phyloP scores from a whole-genome alignment of 768 basidiomycete genomes.

The Boletus insuetus region DNA sequence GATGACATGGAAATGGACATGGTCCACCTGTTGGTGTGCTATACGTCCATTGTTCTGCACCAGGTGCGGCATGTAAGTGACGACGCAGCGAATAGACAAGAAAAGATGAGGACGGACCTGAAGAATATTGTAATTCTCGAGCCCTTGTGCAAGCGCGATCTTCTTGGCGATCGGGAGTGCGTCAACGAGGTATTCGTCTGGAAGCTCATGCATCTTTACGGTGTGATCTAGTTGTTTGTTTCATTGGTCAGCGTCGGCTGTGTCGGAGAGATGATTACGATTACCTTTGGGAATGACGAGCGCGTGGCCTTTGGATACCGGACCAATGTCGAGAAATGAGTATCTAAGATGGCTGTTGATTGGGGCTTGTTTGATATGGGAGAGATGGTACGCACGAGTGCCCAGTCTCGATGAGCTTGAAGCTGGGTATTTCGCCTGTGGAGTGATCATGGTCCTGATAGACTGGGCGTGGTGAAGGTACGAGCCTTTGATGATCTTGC shows the following conservation, averaged over 20 bases:
- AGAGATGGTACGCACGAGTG: constrained; percentile 48
- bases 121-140: constrained; percentile 84
- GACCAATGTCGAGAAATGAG: constrained; percentile 92
- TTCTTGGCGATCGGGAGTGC: constrained; percentile 82
- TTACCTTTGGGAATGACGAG: constrained; percentile 92
- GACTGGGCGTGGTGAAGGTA: not conserved
- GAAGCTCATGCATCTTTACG: constrained; percentile 81
- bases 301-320: constrained; percentile 86
- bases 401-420: constrained; percentile 78
- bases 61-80: not conserved
- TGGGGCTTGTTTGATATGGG: not conserved
- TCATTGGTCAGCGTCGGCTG: not conserved
- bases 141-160: constrained; percentile 73
- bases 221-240: constrained; percentile 63
- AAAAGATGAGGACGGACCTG: constrained; percentile 39
- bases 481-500: constrained; percentile 89
- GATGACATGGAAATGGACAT: constrained; percentile 93
- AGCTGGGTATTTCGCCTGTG: constrained; percentile 85
- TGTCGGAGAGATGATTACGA: not conserved
- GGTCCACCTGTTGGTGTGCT: constrained; percentile 72
- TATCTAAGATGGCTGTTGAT: constrained; percentile 39
- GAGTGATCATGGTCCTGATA: not conserved
- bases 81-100: no score
- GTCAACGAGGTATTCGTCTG: constrained; percentile 80
- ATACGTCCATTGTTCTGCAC: constrained; percentile 64